Evolutionary conservation across 2,329 filamentous ascomycete species (phyloP), one percentile per base, ranked within the genome.

Genomic region (Fusarium sp.): DNA sequence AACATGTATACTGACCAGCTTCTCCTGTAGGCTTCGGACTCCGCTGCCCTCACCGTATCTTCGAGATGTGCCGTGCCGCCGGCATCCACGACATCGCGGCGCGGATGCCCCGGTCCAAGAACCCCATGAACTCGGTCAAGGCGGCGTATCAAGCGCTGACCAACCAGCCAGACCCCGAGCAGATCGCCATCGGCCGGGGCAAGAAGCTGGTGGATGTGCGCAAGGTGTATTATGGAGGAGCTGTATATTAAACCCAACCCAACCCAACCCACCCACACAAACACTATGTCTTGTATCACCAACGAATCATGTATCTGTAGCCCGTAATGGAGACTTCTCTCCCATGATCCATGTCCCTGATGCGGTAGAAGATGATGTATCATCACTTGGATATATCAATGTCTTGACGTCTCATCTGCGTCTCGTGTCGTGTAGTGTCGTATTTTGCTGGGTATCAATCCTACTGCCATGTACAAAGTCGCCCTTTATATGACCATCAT

Each of bases 51-150:
- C 88, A 91, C 74, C 87, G 93, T 65, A 94, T 99, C 76, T 98
- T 93, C 78, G 94, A 99, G 77, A 93, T 99, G 82, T 93, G 91
- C 74, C 90, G 92, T 64, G 88, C 89, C 44, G 91, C 88, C 36
- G 95, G 95, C 65, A 92, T 99, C 72, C 84, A 89, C 64, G 95
- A 99, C 76, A 85, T 99, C 31, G 86, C 93, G 13, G 93, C 92
- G 44, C 85, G 86, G 67, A 93, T 96, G 62, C 88, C 89, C 34
- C 90, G 94, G 41, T 92, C 92, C 62, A 87, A 93, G 72, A 98
- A 97, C 83, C 92, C 93, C 69, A 97, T 98, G 93, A 99, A 99
- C 82, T 92, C 93, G 15, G 91, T 97, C 79, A 97, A 97, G 81
- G 95, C 95, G 12, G 86, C 92, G 36, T 91, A 91, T 78, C 77